Base-by-base conservation (phyloP, 352 stramenopile species). In the Globisporangium viniferum region DNA sequence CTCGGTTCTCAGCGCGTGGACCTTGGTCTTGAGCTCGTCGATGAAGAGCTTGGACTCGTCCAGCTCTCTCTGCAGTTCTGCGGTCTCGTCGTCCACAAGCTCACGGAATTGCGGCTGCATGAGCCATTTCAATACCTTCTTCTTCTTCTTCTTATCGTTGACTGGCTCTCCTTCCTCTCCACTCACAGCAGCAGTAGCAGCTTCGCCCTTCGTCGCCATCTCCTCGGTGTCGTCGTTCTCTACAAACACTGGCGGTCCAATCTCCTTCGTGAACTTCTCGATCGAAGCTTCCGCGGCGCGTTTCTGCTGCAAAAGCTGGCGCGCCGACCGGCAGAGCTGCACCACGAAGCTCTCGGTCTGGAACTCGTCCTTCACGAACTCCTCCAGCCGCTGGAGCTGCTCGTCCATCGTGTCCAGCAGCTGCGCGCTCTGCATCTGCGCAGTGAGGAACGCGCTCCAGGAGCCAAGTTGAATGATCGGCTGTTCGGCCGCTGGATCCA, bases 1-100 rank as follows among this genome's bases (percentile, higher is more conserved):
- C 36, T 74, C 62, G 14, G 33, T 55, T 36, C 62, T 67, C 44
- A 68, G 67, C n/a, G 69, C 58, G 33, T 74, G 31, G 12, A 74
- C 39, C 41, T 71, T 74, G 53, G 64, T 49, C 20, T 68, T 64
- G 3, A 74, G 20, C 24, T 66, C 64, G 20, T 67, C 20, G 15
- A 71, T 74, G 4, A 57, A 62, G 24, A 48, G 48, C 31, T 74
- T 65, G n/a, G 69, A 66, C 29, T 59, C 46, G 9, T 69, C 56
- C 27, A 74, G 18, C 22, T 74, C 66, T 9, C 58, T 27, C 48
- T 74, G 48, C 5, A 74, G 58, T 22, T 35, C 44, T 46, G 27
- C 60, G 9, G 46, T 66, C 41, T 59, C 27, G 7, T 31, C 29
- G 24, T 59, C 27, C 22, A 66, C 46, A 3, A 66, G 60, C 8